phyloP scores from a whole-genome alignment of 306 rosid genomes.

The Heteromeles arbutifolia region DNA sequence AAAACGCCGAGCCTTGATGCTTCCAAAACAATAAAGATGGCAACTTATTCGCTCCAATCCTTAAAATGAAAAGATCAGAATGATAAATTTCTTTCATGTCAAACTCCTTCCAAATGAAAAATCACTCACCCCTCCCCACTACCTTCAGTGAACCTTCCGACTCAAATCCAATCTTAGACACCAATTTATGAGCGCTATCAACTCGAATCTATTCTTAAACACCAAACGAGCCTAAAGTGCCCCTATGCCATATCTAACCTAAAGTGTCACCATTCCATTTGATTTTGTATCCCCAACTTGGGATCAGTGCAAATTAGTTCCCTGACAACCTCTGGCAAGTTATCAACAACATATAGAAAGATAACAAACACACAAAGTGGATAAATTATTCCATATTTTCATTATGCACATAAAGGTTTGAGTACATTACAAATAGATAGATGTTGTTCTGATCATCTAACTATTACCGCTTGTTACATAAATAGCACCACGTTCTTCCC shows the following conservation, averaged over 20 bases:
- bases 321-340: background rate
- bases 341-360: background rate
- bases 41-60: too few species aligned
- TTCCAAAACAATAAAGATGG: too few species aligned
- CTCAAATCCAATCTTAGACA: too few species aligned
- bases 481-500: constrained; percentile 21
- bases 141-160: too few species aligned
- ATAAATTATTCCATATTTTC: constrained; percentile 40
- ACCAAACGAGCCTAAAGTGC: too few species aligned
- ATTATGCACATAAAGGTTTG: constrained; percentile 32
- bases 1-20: too few species aligned
- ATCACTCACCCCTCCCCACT: too few species aligned
- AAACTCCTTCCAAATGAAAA: too few species aligned
- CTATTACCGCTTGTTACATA: constrained; percentile 28
- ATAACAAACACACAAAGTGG: background rate
- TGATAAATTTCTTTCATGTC: too few species aligned
- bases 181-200: too few species aligned
- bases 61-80: too few species aligned
- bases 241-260: background rate
- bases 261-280: background rate
- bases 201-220: too few species aligned
- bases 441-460: constrained; percentile 24
- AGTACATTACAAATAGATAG: constrained; percentile 28
- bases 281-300: background rate
- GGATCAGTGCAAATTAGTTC: background rate